Evolutionary conservation across 225 moss, liverwort and hornwort genomes (phyloP).

Genomic region (Polytrichum commune): DNA sequence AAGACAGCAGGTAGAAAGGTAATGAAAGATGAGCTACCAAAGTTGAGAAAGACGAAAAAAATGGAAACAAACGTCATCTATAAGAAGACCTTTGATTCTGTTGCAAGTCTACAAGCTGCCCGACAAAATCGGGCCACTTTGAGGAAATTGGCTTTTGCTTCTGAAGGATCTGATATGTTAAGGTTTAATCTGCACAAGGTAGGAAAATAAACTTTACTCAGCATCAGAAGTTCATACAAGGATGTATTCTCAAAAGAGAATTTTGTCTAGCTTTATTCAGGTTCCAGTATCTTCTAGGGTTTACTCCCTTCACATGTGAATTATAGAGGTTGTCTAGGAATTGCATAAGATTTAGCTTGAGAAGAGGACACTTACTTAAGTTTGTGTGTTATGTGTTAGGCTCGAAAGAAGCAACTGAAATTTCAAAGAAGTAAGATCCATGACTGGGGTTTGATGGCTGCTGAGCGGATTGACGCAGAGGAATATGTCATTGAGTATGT

Average conservation of each 20-base stretch:
- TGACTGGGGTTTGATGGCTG: conserved; percentile 87
- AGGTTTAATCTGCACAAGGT: conserved; percentile 50
- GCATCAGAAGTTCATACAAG: too few relatives aligned
- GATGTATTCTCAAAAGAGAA: too few relatives aligned
- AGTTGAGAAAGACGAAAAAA: conserved; percentile 18
- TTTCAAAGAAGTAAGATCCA: conserved; percentile 92
- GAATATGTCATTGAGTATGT: conserved; percentile 93
- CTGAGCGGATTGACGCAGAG: conserved; percentile 76
- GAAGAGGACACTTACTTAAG: too few relatives aligned
- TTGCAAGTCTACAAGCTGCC: conserved; percentile 37
- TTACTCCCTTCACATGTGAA: too few relatives aligned
- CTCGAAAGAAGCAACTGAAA: conserved; percentile 80
- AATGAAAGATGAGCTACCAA: conserved; percentile 26
- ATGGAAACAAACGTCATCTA: conserved; percentile 16
- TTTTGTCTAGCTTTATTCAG: too few relatives aligned
- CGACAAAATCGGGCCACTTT: conserved; percentile 25
- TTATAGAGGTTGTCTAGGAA: too few relatives aligned
- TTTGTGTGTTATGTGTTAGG: conserved; percentile 34
- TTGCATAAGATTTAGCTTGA: too few relatives aligned
- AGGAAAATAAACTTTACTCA: background rate
- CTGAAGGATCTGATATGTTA: conserved; percentile 46
- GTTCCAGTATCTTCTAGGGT: too few relatives aligned
- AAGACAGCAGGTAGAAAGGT: conserved; percentile 23
- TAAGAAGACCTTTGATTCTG: conserved; percentile 11
- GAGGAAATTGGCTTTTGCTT: conserved; percentile 36